Base-by-base conservation (phyloP, 1,284 basidiomycete species). In the Cutaneotrichosporon dermatis region DNA sequence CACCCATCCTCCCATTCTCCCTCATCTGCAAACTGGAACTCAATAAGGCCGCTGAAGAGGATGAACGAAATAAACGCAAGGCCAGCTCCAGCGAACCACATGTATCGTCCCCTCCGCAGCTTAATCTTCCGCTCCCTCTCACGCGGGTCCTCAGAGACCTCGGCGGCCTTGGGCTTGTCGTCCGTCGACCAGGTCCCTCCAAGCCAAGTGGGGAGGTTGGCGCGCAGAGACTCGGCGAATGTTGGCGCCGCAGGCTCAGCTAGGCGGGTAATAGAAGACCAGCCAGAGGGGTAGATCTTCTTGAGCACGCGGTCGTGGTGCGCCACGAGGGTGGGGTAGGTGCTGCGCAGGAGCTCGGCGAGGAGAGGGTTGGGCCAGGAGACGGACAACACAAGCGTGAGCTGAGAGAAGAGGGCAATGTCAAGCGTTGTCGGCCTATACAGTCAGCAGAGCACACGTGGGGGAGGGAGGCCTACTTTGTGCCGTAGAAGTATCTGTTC, bases 301-400 rank as follows among this genome's bases (percentile, higher is more conserved):
- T 55, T 54, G 10, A 62, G 58, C 1, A 73, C 55, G 2, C 67
- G 62, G 46, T 72, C 70, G 53, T 75, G 70, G 60, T 74, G 74
- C 25, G 61, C 59, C 10, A 70, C 61, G 13, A 78, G 63, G 7
- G 65, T 50, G 4, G 74, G 73, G 61, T 73, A 74, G 8, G 58
- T 56, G n/a, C 52, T 41, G 13, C 66, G 64, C 50, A 80, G 68
- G 15, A 75, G 60, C 55, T 75, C 63, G 9, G 74, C 65, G 39
- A 79, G 64, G 13, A 79, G 64, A 0, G 73, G 64, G 16, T 72
- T 74, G 1, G 79, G 77, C n/a, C 76, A 69, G 1, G 62, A 57
- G 7, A 74, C 69, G 15, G 69, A 65, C 46, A 80, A 70, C 15
- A 76, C 57, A 51, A 79, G 69, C 4, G 77, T 66, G 15, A 79